phyloP scores from a whole-genome alignment of 306 rosid genomes.

The Vigna unguiculata region DNA sequence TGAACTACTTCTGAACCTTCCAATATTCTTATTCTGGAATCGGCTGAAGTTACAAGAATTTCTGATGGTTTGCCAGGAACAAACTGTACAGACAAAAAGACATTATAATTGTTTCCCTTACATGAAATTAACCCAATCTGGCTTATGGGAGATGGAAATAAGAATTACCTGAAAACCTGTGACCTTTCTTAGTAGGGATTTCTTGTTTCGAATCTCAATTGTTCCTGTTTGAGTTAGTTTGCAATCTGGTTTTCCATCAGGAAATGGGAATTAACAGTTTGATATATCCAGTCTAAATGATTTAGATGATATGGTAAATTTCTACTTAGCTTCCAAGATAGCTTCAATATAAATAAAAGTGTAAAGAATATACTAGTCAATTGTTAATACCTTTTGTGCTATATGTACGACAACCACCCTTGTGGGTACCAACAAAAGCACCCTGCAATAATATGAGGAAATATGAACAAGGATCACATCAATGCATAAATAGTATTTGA shows the following conservation, averaged over 20 bases:
- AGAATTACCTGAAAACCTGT: constrained; percentile 81
- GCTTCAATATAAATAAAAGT: not conserved
- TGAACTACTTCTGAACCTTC: constrained; percentile 66
- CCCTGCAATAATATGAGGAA: constrained; percentile 51
- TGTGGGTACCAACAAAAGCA: constrained; percentile 69
- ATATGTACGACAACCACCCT: constrained; percentile 67
- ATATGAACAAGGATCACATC: constrained; percentile 1
- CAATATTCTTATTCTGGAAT: constrained; percentile 72
- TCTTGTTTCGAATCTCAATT: constrained; percentile 64
- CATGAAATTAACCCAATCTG: not conserved
- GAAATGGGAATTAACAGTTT: not conserved
- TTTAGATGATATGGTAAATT: no score
- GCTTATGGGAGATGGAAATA: not conserved
- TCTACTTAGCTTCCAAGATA: not conserved
- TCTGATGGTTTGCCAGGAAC: constrained; percentile 64
- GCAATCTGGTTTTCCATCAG: constrained; percentile 50
- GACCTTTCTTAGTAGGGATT: constrained; percentile 66
- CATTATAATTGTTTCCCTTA: not conserved
- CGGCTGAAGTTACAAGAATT: constrained; percentile 83
- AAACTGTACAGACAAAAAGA: constrained; percentile 59
- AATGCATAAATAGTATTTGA: not conserved
- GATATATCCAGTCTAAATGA: no score
- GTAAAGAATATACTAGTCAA: not conserved
- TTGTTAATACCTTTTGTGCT: constrained; percentile 55
- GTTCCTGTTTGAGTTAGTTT: constrained; percentile 62